These are phyloP conservation scores for Suillus fuscotomentosus DNA, from an alignment of 768 basidiomycete species.

Conservation along the genomic window DNA sequence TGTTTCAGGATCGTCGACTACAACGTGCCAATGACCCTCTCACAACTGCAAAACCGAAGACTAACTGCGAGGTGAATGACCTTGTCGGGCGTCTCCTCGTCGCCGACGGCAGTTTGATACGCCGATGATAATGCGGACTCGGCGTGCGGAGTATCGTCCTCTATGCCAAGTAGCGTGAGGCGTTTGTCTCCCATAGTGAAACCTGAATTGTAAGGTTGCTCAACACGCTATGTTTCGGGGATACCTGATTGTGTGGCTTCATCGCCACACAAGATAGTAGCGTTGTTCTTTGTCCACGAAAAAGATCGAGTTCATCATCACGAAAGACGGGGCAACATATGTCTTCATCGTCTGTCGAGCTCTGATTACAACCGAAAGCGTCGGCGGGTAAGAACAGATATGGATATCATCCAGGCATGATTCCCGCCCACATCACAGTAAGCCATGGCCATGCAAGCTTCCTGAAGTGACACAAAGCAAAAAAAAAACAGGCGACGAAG, in stretches of 20 bases:
- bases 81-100: slow-evolving; percentile 23
- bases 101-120: slow-evolving; percentile 24
- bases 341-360: background rate
- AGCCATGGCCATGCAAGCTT: slow-evolving; percentile 13
- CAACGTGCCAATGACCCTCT: slow-evolving; percentile 31
- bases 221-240: slow-evolving; percentile 6
- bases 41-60: slow-evolving; percentile 30
- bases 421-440: slow-evolving; percentile 14
- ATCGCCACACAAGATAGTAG: background rate
- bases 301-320: background rate
- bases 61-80: slow-evolving; percentile 31
- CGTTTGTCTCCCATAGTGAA: slow-evolving; percentile 17
- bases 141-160: slow-evolving; percentile 16
- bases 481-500: slow-evolving; percentile 11
- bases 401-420: background rate
- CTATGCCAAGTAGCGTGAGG: slow-evolving; percentile 17
- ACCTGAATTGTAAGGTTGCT: background rate
- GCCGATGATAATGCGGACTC: slow-evolving; percentile 36
- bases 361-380: background rate
- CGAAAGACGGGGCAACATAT: background rate
- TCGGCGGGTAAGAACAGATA: background rate
- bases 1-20: slow-evolving; percentile 25
- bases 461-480: slow-evolving; percentile 22
- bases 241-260: background rate
- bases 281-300: background rate